Evolutionary conservation across 2,329 filamentous ascomycete genomes (phyloP), one percentile per base, ranked within the genome.

Genomic region (Microcyclospora pomicola): DNA sequence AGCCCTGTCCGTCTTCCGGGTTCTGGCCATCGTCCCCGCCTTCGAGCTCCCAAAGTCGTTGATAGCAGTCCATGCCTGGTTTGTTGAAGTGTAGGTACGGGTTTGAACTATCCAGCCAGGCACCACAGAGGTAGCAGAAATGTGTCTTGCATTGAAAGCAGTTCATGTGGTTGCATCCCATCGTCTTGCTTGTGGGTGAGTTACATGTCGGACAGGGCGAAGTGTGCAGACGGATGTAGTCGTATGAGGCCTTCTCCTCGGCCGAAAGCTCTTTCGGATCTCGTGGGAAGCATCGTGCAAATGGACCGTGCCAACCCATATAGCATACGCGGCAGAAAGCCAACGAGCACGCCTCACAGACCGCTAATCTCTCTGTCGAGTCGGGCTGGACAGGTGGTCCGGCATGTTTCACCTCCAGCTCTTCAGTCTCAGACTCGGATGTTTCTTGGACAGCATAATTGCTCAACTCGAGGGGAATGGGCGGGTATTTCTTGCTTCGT

Each of bases 141-240:
- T 96, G 88, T 2, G 84, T 82, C 36, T 80, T 71, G 65, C 91
- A 98, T 46, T 83, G 78, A 58, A 80, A 84, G 62, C 88, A 95
- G 35, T 80, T 82, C 86, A 96, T 96, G 61, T 95, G 87, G 60
- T 95, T 95, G 68, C 91, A 98, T 30, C 91, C 91, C 54, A 83
- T 77, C 1, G 81, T 84, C 67, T 98, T 98, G 57, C 94, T 84
- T 15, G 80, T 80, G 0, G 84, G 84, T 1, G 81, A 79, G 24
- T 70, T 75, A 62, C 91, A 98, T 3, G 85, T 88, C 9, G 91
- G 87, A 55, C 91, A 98, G 1, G 82, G 77, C 9, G 85, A 85
- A 0, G 87, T 92, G 62, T 94, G 78, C 44, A 75, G 63, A 35
- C 74, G 69, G 49, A 98, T 69, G 56, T 93, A 98, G 41, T 91